These are phyloP conservation scores for Ceratocystis ficicola DNA, from an alignment of 2,329 filamentous ascomycete species.

Conservation along the genomic window DNA sequence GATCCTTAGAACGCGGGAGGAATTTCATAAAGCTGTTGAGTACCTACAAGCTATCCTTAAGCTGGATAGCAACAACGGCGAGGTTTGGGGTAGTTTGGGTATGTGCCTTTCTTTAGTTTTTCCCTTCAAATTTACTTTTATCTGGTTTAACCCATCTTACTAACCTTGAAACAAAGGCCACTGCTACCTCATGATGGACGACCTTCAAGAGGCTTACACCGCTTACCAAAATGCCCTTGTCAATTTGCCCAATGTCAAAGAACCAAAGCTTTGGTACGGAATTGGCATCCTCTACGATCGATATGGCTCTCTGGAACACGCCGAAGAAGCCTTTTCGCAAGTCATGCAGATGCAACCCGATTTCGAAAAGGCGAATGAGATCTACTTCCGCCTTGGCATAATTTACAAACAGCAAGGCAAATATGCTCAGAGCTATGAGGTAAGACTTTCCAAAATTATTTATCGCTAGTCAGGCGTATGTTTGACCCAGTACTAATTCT, in stretches of 20 bases:
- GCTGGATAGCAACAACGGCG: slow-evolving; percentile 76
- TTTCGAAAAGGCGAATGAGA: slow-evolving; percentile 98
- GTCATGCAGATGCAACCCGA: slow-evolving; percentile 98
- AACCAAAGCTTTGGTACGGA: slow-evolving; percentile 96
- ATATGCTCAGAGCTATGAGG: slow-evolving; percentile 81
- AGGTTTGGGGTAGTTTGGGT: slow-evolving; percentile 94
- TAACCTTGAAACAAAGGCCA: slow-evolving; percentile 52
- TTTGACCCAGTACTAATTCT: slow-evolving; percentile 24
- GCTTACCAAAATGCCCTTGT: slow-evolving; percentile 94
- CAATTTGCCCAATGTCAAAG: slow-evolving; percentile 69
- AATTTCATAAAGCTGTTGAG: slow-evolving; percentile 87
- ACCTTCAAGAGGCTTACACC: slow-evolving; percentile 89
- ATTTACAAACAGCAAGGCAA: slow-evolving; percentile 99
- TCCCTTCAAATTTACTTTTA: slow-evolving; percentile 33
- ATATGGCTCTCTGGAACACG: slow-evolving; percentile 91
- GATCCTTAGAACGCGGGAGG: slow-evolving; percentile 81
- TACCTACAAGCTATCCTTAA: slow-evolving; percentile 86
- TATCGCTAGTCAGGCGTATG: too few species aligned
- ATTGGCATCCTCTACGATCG: slow-evolving; percentile 96
- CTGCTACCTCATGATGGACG: slow-evolving; percentile 98
- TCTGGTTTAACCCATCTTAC: not conserved
- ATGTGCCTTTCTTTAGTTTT: slow-evolving; percentile 28
- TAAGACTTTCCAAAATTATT: slow-evolving; percentile 31
- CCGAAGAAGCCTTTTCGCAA: slow-evolving; percentile 94
- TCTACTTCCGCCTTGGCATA: slow-evolving; percentile 97